Percentiles rank a stretch among this genome's conserved stretches.
These are phyloP conservation scores for Ustanciosporium gigantosporum DNA, from an alignment of 1,284 basidiomycete species.

Conservation along the genomic window DNA sequence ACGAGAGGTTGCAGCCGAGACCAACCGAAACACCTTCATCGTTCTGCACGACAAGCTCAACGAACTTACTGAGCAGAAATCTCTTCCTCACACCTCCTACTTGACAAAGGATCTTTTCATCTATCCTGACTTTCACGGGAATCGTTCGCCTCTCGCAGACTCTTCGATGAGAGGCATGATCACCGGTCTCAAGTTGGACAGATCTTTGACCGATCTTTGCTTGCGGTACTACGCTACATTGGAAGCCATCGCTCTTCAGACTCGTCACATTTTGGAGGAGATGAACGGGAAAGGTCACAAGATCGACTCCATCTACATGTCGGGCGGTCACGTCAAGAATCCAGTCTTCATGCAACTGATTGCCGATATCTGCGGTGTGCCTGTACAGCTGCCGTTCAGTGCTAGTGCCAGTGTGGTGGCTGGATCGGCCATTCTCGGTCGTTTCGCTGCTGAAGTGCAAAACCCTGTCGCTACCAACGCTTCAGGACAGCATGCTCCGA, in stretches of 20 bases:
- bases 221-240: slow-evolving; percentile 88
- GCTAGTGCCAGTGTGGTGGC: slow-evolving; percentile 81
- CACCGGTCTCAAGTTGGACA: slow-evolving; percentile 81
- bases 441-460: slow-evolving; percentile 75
- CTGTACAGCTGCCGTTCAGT: slow-evolving; percentile 79
- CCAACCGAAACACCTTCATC: slow-evolving; percentile 63
- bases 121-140: slow-evolving; percentile 85
- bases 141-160: slow-evolving; percentile 94
- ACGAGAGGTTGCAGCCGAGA: slow-evolving; percentile 65
- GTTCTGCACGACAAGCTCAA: slow-evolving; percentile 78
- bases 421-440: slow-evolving; percentile 89
- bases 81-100: slow-evolving; percentile 65
- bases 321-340: slow-evolving; percentile 63
- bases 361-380: slow-evolving; percentile 80
- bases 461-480: slow-evolving; percentile 8
- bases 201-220: slow-evolving; percentile 78
- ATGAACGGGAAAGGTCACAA: slow-evolving; percentile 85
- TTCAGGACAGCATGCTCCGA: slow-evolving; percentile 41
- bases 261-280: slow-evolving; percentile 87
- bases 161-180: slow-evolving; percentile 89
- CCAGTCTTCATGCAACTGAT: slow-evolving; percentile 66
- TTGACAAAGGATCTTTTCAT: slow-evolving; percentile 87
- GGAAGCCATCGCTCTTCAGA: slow-evolving; percentile 93
- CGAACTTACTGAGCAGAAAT: slow-evolving; percentile 66
- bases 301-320: slow-evolving; percentile 87